Evolutionary conservation across 2,329 filamentous ascomycete species (phyloP).

Genomic region (Alternaria burnsii): DNA sequence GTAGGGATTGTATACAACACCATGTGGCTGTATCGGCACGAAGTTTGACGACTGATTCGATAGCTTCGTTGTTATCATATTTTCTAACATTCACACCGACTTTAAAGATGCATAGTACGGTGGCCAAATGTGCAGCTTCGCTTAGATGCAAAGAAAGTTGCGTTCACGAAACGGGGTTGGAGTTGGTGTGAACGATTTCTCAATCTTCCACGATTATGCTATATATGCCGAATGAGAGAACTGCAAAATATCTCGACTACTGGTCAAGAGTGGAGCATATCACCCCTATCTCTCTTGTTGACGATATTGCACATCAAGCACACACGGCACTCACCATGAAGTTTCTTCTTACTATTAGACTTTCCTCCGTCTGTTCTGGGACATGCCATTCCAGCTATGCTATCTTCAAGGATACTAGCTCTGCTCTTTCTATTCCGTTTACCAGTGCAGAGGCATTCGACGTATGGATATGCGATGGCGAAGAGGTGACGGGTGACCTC

Average conservation of each 20-base stretch:
- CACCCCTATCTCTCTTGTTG: too few relatives aligned
- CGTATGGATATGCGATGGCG: not conserved
- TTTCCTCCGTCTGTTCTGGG: not conserved
- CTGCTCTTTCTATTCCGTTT: not conserved
- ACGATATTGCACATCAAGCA: not conserved
- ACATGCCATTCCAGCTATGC: not conserved
- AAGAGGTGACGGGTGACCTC: not conserved
- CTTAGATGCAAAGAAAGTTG: not conserved
- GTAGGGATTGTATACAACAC: not conserved
- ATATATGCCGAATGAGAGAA: not conserved
- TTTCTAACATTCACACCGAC: not conserved
- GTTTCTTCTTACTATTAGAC: not conserved
- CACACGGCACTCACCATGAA: not conserved
- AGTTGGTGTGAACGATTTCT: not conserved
- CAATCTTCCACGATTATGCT: not conserved
- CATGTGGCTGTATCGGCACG: too few relatives aligned
- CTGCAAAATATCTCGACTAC: accelerated
- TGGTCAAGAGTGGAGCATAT: not conserved
- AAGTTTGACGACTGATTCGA: too few relatives aligned
- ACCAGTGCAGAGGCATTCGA: not conserved
- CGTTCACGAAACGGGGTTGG: not conserved
- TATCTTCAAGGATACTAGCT: not conserved
- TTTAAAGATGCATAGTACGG: not conserved
- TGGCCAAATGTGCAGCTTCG: not conserved
- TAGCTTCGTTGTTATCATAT: too few relatives aligned